Conservation (phyloP, 2,329 filamentous ascomycete species). For the Alternaria triticimaculans region DNA sequence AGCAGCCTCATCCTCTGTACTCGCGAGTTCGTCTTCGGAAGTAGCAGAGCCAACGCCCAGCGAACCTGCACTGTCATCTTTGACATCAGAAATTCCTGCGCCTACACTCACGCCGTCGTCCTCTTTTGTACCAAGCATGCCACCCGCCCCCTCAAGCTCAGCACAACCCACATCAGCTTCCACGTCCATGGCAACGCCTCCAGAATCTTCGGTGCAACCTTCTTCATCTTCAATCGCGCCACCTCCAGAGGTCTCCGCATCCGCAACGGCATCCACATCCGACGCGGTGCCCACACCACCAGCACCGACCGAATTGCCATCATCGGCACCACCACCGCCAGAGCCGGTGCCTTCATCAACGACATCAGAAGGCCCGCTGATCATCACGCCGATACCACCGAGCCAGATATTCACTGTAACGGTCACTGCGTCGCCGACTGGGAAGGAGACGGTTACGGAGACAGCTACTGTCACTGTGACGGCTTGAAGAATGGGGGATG, state of each 20-base stretch:
- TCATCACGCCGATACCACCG: slow-evolving; percentile 42
- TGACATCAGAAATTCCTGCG: neutral
- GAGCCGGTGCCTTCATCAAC: slow-evolving; percentile 5
- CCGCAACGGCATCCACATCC: neutral
- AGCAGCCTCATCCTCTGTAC: neutral
- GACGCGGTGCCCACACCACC: neutral
- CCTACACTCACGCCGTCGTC: neutral
- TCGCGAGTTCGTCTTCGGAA: neutral
- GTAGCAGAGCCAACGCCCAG: neutral
- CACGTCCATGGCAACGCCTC: neutral
- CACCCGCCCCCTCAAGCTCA: neutral
- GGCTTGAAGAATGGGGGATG: slow-evolving; percentile 2
- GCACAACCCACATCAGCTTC: neutral
- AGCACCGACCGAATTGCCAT: neutral
- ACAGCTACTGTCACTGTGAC: slow-evolving; percentile 35
- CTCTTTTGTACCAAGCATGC: neutral
- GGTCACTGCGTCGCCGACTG: slow-evolving; percentile 38
- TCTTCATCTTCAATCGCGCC: neutral
- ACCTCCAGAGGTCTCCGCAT: neutral
- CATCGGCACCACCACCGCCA: slow-evolving; percentile 6
- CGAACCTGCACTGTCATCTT: neutral
- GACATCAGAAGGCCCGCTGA: slow-evolving; percentile 35
- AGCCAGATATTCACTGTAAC: slow-evolving; percentile 45
- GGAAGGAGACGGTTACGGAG: slow-evolving; percentile 39
- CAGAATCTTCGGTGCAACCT: neutral